Conservation (phyloP, 2,329 filamentous ascomycete genomes). For the Epichloe hybrida region DNA sequence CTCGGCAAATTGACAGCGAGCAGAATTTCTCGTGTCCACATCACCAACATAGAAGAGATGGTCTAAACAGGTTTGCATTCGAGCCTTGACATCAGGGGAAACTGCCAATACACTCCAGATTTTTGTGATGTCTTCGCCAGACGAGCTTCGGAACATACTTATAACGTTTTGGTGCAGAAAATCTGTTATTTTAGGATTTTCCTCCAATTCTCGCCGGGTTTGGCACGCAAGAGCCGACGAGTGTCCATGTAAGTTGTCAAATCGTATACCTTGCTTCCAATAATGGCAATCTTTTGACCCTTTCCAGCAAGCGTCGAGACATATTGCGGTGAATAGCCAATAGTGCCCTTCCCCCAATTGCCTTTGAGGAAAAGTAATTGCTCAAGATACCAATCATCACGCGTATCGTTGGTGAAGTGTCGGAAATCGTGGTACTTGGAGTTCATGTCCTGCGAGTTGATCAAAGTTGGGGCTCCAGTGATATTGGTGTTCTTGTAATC, state of each 20-base stretch:
- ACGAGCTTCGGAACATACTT: constrained; percentile 58
- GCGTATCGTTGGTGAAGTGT: constrained; percentile 63
- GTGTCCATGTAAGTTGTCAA: constrained; percentile 70
- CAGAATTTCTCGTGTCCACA: constrained; percentile 79
- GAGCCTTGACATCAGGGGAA: constrained; percentile 37
- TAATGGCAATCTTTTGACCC: constrained; percentile 57
- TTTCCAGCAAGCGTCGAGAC: constrained; percentile 55
- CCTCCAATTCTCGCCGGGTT: constrained; percentile 34
- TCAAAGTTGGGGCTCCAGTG: constrained; percentile 49
- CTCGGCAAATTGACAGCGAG: constrained; percentile 71
- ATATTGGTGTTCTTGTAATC: constrained; percentile 72
- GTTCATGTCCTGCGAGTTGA: constrained; percentile 58
- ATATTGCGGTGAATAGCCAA: constrained; percentile 73
- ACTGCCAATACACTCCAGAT: constrained; percentile 64
- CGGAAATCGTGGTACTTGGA: constrained; percentile 87
- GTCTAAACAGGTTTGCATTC: constrained; percentile 75
- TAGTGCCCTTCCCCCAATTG: constrained; percentile 72
- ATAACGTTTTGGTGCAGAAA: constrained; percentile 74
- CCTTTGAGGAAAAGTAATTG: constrained; percentile 66
- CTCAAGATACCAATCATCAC: constrained; percentile 86
- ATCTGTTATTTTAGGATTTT: constrained; percentile 41
- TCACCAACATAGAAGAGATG: constrained; percentile 92
- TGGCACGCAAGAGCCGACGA: constrained; percentile 51
- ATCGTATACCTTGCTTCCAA: constrained; percentile 75
- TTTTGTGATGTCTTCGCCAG: constrained; percentile 71